Evolutionary conservation across 2,329 filamentous ascomycete species (phyloP).

Genomic region (Pseudocercospora fijiensis): DNA sequence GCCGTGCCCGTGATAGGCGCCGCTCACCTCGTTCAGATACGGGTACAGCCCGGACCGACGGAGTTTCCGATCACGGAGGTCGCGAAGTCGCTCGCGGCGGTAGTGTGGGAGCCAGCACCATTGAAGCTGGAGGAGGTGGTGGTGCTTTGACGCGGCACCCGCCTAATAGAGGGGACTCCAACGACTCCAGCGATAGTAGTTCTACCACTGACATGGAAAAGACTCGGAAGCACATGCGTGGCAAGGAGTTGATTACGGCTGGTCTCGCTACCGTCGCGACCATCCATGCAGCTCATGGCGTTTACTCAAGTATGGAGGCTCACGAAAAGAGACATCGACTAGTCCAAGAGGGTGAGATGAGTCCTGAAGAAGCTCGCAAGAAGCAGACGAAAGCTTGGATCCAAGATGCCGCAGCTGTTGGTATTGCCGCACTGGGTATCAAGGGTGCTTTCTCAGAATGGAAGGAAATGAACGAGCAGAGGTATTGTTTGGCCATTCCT

Average conservation of each 20-base stretch:
- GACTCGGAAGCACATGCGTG: constrained; percentile 62
- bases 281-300: constrained; percentile 65
- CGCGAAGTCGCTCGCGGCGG: constrained; percentile 40
- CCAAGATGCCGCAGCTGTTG: constrained; percentile 64
- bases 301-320: constrained; percentile 64
- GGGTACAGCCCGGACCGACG: constrained; percentile 40
- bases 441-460: constrained; percentile 65
- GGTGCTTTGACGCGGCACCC: constrained; percentile 30
- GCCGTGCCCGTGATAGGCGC: constrained; percentile 43
- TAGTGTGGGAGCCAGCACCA: constrained; percentile 46
- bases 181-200: constrained; percentile 36
- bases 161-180: constrained; percentile 18
- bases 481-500: constrained; percentile 44
- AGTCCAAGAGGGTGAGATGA: constrained; percentile 64
- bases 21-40: constrained; percentile 44
- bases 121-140: constrained; percentile 41
- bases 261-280: constrained; percentile 67
- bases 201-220: constrained; percentile 58
- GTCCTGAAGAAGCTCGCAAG: constrained; percentile 61
- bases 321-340: constrained; percentile 60
- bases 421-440: constrained; percentile 66
- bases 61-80: constrained; percentile 31
- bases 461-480: constrained; percentile 65
- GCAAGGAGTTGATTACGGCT: constrained; percentile 65
- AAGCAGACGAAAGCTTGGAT: constrained; percentile 63